These are phyloP conservation scores for Podospora sp. DNA, from an alignment of 495 filamentous ascomycete species.

Conservation along the genomic window DNA sequence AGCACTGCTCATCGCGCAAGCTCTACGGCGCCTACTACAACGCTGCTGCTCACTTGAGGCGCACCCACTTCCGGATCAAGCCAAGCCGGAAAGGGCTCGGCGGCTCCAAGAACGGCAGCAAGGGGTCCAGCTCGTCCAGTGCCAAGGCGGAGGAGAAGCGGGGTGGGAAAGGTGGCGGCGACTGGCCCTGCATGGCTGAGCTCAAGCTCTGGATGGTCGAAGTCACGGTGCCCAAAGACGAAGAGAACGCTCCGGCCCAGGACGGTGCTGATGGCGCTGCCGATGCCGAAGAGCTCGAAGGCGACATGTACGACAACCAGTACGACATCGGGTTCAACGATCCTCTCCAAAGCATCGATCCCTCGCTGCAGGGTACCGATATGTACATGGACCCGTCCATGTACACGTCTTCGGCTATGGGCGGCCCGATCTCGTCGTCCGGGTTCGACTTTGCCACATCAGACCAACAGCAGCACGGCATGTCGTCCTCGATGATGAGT, in stretches of 20 bases:
- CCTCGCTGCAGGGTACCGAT: slow-evolving; percentile 19
- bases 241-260: slow-evolving; percentile 26
- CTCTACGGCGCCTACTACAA: not conserved
- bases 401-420: slow-evolving; percentile 27
- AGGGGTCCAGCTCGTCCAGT: slow-evolving; percentile 39
- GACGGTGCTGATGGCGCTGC: slow-evolving; percentile 28
- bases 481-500: slow-evolving; percentile 31
- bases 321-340: slow-evolving; percentile 34
- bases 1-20: not conserved
- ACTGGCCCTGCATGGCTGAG: slow-evolving; percentile 77
- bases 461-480: slow-evolving; percentile 22
- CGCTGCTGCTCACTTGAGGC: not conserved
- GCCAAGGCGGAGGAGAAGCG: slow-evolving; percentile 56
- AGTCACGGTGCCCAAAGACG: slow-evolving; percentile 51
- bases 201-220: slow-evolving; percentile 84
- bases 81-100: slow-evolving; percentile 45
- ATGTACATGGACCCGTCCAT: slow-evolving; percentile 34
- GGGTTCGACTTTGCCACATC: slow-evolving; percentile 36
- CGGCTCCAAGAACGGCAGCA: slow-evolving; percentile 38
- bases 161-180: slow-evolving; percentile 82
- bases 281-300: slow-evolving; percentile 41
- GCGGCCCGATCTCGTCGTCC: slow-evolving; percentile 43
- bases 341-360: slow-evolving; percentile 20
- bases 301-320: slow-evolving; percentile 24
- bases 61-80: slow-evolving; percentile 71